A percentile compares a stretch with the other conserved stretches of the same genome.
phyloP scores from a whole-genome alignment of 1,139 yeast species.

The Williopsis jadinii region DNA sequence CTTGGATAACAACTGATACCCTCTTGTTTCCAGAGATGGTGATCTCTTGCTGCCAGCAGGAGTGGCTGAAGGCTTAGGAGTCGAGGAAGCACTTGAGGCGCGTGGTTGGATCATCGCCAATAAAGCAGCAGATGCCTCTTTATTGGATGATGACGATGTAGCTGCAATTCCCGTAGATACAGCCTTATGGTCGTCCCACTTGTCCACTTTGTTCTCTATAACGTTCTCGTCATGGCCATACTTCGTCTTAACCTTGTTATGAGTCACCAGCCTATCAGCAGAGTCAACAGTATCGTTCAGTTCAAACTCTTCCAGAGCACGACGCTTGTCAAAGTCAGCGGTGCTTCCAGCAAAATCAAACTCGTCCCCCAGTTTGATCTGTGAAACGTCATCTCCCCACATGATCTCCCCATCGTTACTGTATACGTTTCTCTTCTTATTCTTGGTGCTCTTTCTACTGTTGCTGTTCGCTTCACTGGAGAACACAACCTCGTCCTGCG shows the following conservation, averaged over 20 bases:
- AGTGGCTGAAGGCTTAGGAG: neutral
- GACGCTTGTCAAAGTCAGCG: conserved; percentile 73
- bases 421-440: conserved; percentile 1
- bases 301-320: conserved; percentile 73
- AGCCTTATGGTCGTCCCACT: conserved; percentile 10
- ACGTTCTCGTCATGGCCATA: conserved; percentile 75
- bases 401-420: conserved; percentile 26
- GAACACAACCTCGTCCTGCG: conserved; percentile 3
- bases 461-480: conserved; percentile 1
- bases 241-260: conserved; percentile 43
- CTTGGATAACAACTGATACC: conserved; percentile 10
- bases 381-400: conserved; percentile 48
- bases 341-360: conserved; percentile 85
- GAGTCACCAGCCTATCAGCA: conserved; percentile 63
- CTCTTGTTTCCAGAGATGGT: conserved; percentile 16
- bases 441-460: neutral
- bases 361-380: conserved; percentile 51
- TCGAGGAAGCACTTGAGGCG: neutral
- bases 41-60: conserved; percentile 8
- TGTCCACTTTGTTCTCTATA: conserved; percentile 32
- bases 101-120: conserved; percentile 8
- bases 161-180: neutral
- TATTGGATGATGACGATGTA: neutral
- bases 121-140: conserved; percentile 7
- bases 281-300: conserved; percentile 56